These are phyloP conservation scores for Cercophora scortea DNA, from an alignment of 495 filamentous ascomycete genomes.

Conservation along the genomic window DNA sequence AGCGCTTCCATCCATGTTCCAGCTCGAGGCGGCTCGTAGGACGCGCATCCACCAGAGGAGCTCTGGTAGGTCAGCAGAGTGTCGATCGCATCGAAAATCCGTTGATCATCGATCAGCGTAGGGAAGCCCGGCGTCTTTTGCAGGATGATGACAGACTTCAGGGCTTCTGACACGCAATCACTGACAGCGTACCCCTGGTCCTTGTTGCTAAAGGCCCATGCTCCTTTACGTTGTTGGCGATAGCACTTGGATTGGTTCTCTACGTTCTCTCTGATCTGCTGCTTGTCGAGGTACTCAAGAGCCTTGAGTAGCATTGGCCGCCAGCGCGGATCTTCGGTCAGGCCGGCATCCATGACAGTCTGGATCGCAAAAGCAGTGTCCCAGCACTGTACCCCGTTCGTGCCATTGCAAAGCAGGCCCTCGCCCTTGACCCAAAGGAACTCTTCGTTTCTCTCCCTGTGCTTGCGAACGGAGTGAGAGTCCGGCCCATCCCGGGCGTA, in stretches of 20 bases:
- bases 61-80: slow-evolving; percentile 92
- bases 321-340: slow-evolving; percentile 71
- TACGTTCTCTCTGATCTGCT: slow-evolving; percentile 84
- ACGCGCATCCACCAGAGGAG: slow-evolving; percentile 75
- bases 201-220: slow-evolving; percentile 89
- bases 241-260: slow-evolving; percentile 74
- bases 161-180: slow-evolving; percentile 85
- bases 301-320: slow-evolving; percentile 77
- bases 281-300: slow-evolving; percentile 78
- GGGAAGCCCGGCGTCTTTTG: slow-evolving; percentile 75
- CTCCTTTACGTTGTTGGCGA: slow-evolving; percentile 86
- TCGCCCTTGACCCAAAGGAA: slow-evolving; percentile 89
- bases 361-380: slow-evolving; percentile 89
- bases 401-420: slow-evolving; percentile 91
- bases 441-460: slow-evolving; percentile 73
- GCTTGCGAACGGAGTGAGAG: slow-evolving; percentile 64
- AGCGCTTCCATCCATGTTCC: slow-evolving; percentile 71
- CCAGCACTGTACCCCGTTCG: slow-evolving; percentile 95
- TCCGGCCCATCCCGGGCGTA: slow-evolving; percentile 78
- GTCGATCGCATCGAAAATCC: slow-evolving; percentile 81
- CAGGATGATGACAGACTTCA: slow-evolving; percentile 80
- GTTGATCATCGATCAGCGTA: slow-evolving; percentile 59
- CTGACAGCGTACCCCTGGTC: slow-evolving; percentile 91
- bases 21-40: slow-evolving; percentile 78
- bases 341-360: slow-evolving; percentile 66